Evolutionary conservation across 441 rosid genomes (phyloP), one percentile per base, ranked within the genome.

Genomic region (Populus tomentosa): DNA sequence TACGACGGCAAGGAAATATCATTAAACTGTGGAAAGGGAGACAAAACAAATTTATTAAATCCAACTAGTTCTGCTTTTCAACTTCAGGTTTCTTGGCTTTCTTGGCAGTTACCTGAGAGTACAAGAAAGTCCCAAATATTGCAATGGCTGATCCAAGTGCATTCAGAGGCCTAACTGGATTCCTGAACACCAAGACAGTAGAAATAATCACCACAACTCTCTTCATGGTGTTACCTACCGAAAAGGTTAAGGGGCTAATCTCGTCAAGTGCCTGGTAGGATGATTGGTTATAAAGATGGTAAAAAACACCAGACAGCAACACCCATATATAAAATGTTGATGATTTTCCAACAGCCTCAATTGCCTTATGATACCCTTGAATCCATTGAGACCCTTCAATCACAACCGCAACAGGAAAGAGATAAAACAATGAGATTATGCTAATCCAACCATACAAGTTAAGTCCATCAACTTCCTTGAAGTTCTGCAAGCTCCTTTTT

Each of bases 181-280:
- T 95, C 82, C 98, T 92, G 83, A 95, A 95, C 79, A 93, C 97
- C 87, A 95, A 80, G n/a, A 93, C 85, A 24, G 97, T 85, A 3
- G 98, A 87, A 70, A 93, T 90, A 74, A 95, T 95, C 84, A 95
- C 99, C 80, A 90, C 98, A 8, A 93, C 92, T 76, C 99, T 81
- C 97, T 93, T 95, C 99, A 93, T 95, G 0, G 97, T 91, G 79
- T 93, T 93, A 30, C 99, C 97, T 3, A 93, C 96, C 0, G 98
- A 95, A 83, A 95, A 93, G n/a, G 97, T 88, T 76, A 93, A 85
- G 5, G 99, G 99, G 72, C 97, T 95, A 72, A 95, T 95, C 82
- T 95, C 93, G 53, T 95, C 99, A 26, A 95, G 95, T 2, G 99
- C 98, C 88, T 93, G 92, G 79, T 95, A 92, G 10, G 98, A 95